These are phyloP conservation scores for Ceratocystis huliohia DNA, from an alignment of 2,329 filamentous ascomycete genomes.

Conservation along the genomic window DNA sequence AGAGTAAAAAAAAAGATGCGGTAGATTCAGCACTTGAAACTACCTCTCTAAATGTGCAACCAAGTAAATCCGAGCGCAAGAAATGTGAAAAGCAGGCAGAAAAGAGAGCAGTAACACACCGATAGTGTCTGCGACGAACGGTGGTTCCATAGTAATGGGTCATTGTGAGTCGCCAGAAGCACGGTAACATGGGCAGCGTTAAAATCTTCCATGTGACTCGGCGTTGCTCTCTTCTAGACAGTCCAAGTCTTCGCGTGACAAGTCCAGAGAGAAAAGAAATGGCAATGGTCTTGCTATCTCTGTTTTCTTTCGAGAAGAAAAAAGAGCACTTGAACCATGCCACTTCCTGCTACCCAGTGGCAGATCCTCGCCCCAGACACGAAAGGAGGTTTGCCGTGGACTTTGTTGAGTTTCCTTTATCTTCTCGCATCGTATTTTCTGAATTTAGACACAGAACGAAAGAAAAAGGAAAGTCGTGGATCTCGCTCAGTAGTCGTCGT, in stretches of 20 bases:
- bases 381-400: background rate
- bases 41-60: constrained; percentile 9
- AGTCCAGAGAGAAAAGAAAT: background rate
- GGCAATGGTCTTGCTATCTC: background rate
- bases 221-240: background rate
- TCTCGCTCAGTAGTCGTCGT: constrained; percentile 20
- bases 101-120: constrained; percentile 1
- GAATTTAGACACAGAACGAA: background rate
- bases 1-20: constrained; percentile 5
- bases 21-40: constrained; percentile 18
- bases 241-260: background rate
- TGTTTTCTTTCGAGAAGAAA: background rate
- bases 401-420: background rate
- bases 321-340: too few species aligned
- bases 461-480: background rate
- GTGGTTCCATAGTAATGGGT: background rate
- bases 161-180: background rate
- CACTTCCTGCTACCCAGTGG: too few species aligned
- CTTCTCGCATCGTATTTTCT: background rate
- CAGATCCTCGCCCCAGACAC: background rate
- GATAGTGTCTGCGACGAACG: background rate
- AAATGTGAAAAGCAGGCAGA: constrained; percentile 6
- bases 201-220: background rate
- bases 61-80: constrained; percentile 6
- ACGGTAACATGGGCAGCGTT: background rate